Percentiles rank a stretch among this genome's conserved stretches.
phyloP scores from a whole-genome alignment of 179 eudicot genomes.

The Sideroxylon spinosum region DNA sequence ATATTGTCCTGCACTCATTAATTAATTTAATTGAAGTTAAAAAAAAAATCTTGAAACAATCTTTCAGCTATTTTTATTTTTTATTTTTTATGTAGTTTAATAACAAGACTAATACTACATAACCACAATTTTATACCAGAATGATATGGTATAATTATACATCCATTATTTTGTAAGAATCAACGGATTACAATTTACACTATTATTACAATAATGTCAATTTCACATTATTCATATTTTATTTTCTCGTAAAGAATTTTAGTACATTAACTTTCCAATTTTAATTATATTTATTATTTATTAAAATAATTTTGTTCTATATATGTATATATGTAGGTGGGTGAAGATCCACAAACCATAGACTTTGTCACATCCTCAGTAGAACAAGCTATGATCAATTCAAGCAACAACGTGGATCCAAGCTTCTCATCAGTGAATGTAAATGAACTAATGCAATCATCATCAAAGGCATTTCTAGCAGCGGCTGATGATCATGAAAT shows the following conservation, averaged over 20 bases:
- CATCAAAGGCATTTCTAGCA: slow-evolving; percentile 19
- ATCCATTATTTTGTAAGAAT: too few species aligned
- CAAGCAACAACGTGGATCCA: slow-evolving; percentile 23
- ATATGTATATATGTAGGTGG: slow-evolving; percentile 30
- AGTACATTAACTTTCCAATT: not conserved
- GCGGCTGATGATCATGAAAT: too few species aligned
- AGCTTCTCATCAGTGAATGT: slow-evolving; percentile 26
- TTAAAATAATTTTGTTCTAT: not conserved
- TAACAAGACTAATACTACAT: too few species aligned
- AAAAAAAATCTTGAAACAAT: not conserved
- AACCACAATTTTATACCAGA: too few species aligned
- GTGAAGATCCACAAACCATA: slow-evolving; percentile 58
- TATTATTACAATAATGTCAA: too few species aligned
- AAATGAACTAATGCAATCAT: slow-evolving; percentile 24
- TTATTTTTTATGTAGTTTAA: too few species aligned
- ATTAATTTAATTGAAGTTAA: not conserved
- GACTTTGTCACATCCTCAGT: slow-evolving; percentile 59
- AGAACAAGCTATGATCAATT: slow-evolving; percentile 37
- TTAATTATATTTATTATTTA: not conserved
- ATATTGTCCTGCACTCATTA: not conserved
- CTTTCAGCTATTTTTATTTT: too few species aligned
- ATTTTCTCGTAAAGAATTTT: not conserved
- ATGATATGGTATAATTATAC: too few species aligned
- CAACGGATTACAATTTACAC: too few species aligned
- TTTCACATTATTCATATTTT: not conserved